Evolutionary conservation across 2,329 filamentous ascomycete species (phyloP), one percentile per base, ranked within the genome.

Genomic region (Diaporthe sp.): DNA sequence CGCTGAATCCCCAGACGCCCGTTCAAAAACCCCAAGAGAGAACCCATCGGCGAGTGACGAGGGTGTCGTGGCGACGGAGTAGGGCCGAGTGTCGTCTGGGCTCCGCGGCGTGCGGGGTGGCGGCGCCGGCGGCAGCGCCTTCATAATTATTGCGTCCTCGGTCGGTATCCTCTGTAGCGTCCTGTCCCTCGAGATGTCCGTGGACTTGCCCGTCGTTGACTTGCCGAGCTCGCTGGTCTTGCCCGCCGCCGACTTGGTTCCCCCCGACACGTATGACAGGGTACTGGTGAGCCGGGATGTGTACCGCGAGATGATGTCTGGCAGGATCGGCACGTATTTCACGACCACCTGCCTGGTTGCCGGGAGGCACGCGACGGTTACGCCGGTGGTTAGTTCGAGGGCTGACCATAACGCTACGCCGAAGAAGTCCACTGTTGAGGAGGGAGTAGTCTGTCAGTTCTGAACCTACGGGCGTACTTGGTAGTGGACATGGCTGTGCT

Each of bases 351-450:
- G 72, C 9, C 72, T 53, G 1, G 55, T 60, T 20, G 72, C 72
- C 2, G 72, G 72, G 12, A 74, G 72, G 55, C 72, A 74, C 6
- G 72, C 72, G 8, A 74, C 51, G 4, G 37, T 44, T n/a, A 74
- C 72, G 20, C 72, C 72, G 0, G 72, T 74, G 20, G 72, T 74
- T 1, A 74, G 72, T 22, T 74, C 61, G 49, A 74, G 60, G 25
- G 61, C 61, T 57, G 72, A 74, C 72, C 72, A 74, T 12, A 74
- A 4, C 39, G 47, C 60, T 20, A 74, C n/a, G 61, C 55, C 72
- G 39, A 68, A 74, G 25, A 74, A 68, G 39, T 74, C 72, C 72
- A 68, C 72, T 74, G 39, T 58, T 31, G 2, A 28, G 13, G 9
- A 28, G 13, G 10, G 9, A 15, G 10, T 42, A 6, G 2, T 5